phyloP scores from a whole-genome alignment of 1,284 basidiomycete species.

The Cutaneotrichosporon spelunceum region DNA sequence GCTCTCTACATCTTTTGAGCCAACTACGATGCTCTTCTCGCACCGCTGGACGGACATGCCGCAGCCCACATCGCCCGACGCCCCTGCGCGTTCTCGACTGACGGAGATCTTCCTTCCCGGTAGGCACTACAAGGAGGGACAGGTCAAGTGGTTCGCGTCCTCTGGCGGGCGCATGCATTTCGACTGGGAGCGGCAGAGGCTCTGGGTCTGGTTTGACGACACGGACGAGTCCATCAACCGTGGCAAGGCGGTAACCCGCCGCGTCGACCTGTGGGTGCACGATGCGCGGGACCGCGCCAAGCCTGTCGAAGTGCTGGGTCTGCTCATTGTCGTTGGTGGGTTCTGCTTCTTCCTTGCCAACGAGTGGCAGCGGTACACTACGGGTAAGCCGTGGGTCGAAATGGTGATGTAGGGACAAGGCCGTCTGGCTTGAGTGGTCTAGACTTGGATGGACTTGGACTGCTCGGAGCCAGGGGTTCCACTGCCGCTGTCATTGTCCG shows the following conservation, averaged over 20 bases:
- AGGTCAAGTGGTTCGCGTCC: slow-evolving; percentile 28
- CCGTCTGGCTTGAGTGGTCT: not conserved
- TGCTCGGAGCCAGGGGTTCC: no score
- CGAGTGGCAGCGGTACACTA: slow-evolving; percentile 10
- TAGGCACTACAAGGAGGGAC: slow-evolving; percentile 29
- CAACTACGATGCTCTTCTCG: slow-evolving; percentile 29
- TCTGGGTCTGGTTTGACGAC: slow-evolving; percentile 46
- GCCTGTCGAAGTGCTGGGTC: not conserved
- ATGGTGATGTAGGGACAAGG: not conserved
- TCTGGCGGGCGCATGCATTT: slow-evolving; percentile 32
- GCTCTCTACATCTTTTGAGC: slow-evolving; percentile 33
- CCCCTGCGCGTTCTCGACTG: slow-evolving; percentile 56
- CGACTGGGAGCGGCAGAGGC: slow-evolving; percentile 33
- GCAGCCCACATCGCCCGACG: slow-evolving; percentile 23
- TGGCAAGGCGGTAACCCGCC: slow-evolving; percentile 17
- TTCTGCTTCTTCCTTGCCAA: slow-evolving; percentile 9
- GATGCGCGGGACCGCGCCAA: slow-evolving; percentile 5
- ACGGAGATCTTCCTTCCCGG: slow-evolving; percentile 76
- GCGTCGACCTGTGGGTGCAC: slow-evolving; percentile 42
- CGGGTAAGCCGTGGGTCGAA: slow-evolving; percentile 10
- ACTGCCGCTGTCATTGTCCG: no score
- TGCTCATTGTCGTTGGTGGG: slow-evolving; percentile 1
- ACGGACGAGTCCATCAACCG: slow-evolving; percentile 10
- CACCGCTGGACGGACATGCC: slow-evolving; percentile 35
- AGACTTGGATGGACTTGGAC: no score